Percentiles rank a stretch among this genome's conserved stretches.
phyloP scores from a whole-genome alignment of 768 basidiomycete species.

The Trametes coccinea region DNA sequence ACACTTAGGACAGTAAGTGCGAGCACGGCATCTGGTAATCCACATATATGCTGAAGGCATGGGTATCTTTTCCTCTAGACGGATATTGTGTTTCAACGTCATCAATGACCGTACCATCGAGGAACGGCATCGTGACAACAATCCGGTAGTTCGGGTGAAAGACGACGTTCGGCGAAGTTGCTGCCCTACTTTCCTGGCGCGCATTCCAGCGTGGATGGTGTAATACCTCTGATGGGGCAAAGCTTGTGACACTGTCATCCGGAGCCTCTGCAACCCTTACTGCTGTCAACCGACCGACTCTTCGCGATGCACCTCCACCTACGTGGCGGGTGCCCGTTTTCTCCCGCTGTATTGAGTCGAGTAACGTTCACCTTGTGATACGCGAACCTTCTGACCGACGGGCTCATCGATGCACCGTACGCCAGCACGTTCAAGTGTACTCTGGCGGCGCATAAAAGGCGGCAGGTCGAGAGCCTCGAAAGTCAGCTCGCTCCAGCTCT shows the following conservation, averaged over 20 bases:
- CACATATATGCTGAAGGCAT: not conserved
- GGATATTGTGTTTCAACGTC: not conserved
- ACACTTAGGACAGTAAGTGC: not conserved
- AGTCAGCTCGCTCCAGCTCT: conserved; percentile 18
- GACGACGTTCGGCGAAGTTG: not conserved
- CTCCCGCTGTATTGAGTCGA: conserved; percentile 12
- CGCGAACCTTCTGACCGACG: conserved; percentile 6
- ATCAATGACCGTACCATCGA: not conserved
- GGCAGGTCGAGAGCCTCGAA: too few relatives aligned
- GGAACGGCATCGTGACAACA: not conserved
- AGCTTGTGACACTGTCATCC: conserved; percentile 6
- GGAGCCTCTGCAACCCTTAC: not conserved
- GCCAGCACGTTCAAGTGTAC: not conserved
- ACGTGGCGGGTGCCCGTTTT: conserved; percentile 12
- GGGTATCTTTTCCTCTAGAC: not conserved
- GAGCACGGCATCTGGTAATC: not conserved
- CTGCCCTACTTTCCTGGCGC: not conserved
- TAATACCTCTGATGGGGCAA: not conserved
- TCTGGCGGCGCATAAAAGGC: conserved; percentile 9
- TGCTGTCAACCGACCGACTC: conserved; percentile 11
- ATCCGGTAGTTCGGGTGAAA: conserved; percentile 1
- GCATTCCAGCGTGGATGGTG: not conserved
- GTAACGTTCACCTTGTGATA: conserved; percentile 4
- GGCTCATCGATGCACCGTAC: not conserved
- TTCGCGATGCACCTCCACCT: conserved; percentile 7